A percentile compares a stretch with the other conserved stretches of the same genome.
Evolutionary conservation across 176 grass and related monocot species (phyloP).

Genomic region (Elaeis guineensis): DNA sequence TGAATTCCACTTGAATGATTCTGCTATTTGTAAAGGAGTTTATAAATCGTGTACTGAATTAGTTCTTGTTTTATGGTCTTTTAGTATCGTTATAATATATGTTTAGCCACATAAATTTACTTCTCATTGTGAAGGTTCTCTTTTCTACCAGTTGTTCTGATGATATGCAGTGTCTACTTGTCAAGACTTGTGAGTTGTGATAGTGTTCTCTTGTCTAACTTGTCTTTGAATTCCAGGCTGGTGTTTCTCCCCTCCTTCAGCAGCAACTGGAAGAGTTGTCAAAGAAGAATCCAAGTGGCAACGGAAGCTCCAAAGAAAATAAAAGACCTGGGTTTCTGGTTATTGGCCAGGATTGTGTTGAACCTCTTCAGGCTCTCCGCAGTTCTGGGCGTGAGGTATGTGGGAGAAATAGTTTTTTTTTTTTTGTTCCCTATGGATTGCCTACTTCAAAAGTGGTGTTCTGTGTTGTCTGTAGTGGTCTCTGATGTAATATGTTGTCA

Average conservation of each 20-base stretch:
- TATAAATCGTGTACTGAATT: too few species aligned
- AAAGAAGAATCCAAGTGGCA: conserved; percentile 34
- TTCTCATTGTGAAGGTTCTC: not conserved
- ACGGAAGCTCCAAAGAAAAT: conserved; percentile 22
- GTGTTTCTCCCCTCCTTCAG: conserved; percentile 61
- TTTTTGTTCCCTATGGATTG: not conserved
- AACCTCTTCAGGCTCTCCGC: conserved; percentile 83
- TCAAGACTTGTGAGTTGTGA: not conserved
- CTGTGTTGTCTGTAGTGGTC: too few species aligned
- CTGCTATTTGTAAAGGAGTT: too few species aligned
- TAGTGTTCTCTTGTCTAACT: not conserved
- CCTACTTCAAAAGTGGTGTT: too few species aligned
- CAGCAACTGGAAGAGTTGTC: conserved; percentile 75
- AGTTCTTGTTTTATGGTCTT: too few species aligned
- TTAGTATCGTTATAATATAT: too few species aligned
- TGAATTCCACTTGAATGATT: too few species aligned
- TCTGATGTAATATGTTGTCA: too few species aligned
- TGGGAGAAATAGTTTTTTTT: conserved; percentile 8
- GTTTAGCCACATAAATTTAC: too few species aligned
- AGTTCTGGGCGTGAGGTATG: conserved; percentile 74
- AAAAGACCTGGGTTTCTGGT: conserved; percentile 47
- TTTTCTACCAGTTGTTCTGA: not conserved
- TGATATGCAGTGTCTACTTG: not conserved
- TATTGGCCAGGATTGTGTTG: conserved; percentile 73
- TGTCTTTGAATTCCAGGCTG: conserved; percentile 39